Conservation (phyloP, 208 protist species). For the Leishmania martiniquensis region DNA sequence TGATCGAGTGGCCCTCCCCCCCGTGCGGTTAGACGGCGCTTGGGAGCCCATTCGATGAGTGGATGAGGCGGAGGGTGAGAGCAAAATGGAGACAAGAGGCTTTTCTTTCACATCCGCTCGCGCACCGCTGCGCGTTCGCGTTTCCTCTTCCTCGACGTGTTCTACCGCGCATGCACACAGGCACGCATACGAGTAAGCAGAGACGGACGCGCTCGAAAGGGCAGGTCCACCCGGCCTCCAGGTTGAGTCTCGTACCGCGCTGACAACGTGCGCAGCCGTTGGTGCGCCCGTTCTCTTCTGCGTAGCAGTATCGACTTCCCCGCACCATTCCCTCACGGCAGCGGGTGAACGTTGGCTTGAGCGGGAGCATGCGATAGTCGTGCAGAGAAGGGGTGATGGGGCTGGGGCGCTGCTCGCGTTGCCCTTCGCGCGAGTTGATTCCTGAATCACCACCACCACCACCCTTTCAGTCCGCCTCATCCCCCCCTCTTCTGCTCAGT, state of each 20-base stretch:
- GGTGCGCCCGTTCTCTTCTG: too few relatives aligned
- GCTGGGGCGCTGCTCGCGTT: background rate
- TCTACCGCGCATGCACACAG: background rate
- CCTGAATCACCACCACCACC: background rate
- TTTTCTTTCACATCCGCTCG: background rate
- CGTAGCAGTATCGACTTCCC: too few relatives aligned
- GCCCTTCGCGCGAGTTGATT: background rate
- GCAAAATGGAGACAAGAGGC: background rate
- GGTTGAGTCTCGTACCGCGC: too few relatives aligned
- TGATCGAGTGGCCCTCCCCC: background rate
- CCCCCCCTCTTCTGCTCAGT: background rate
- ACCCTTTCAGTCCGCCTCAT: background rate
- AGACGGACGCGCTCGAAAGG: background rate
- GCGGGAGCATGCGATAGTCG: background rate
- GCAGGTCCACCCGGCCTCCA: background rate
- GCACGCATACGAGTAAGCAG: too few relatives aligned
- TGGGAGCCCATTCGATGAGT: background rate
- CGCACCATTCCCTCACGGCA: too few relatives aligned
- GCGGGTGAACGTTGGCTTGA: background rate
- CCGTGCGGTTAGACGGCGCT: background rate
- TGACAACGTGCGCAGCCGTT: too few relatives aligned
- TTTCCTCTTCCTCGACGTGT: background rate
- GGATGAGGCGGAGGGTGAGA: background rate
- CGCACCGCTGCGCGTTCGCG: background rate
- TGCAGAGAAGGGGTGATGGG: background rate